A percentile compares a stretch with the other conserved stretches of the same genome.
Evolutionary conservation across 345 rosid genomes (phyloP).

Genomic region (Gossypium turneri): DNA sequence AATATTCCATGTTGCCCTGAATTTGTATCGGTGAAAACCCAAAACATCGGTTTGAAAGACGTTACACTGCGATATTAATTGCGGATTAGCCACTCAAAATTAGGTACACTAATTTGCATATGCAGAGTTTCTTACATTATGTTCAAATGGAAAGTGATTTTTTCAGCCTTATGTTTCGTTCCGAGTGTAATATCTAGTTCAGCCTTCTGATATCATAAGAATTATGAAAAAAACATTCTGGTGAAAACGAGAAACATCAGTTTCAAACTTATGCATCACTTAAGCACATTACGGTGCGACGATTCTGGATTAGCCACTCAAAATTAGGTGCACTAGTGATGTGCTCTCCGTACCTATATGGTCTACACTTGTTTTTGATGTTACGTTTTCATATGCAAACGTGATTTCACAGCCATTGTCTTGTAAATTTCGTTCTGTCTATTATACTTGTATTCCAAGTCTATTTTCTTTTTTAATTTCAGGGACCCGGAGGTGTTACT

Average conservation of each 20-base stretch:
- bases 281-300: not conserved
- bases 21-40: too few relatives aligned
- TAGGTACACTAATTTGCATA: not conserved
- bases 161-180: not conserved
- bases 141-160: not conserved
- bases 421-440: not conserved
- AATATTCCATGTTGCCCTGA: too few relatives aligned
- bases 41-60: too few relatives aligned
- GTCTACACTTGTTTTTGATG: too few relatives aligned
- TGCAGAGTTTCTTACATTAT: not conserved
- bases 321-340: not conserved
- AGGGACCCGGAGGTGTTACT: constrained; percentile 77
- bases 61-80: too few relatives aligned
- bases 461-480: constrained; percentile 9
- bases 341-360: too few relatives aligned
- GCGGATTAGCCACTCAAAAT: too few relatives aligned
- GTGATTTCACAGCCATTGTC: not conserved
- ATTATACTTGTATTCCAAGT: not conserved
- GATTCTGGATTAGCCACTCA: not conserved
- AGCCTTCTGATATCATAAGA: not conserved
- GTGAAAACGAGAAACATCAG: not conserved
- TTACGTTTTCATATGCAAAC: too few relatives aligned
- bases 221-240: not conserved
- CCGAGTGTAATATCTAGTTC: not conserved
- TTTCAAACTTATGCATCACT: not conserved